Base-by-base conservation (phyloP, 306 rosid species). In the Elaeagnus macrophylla region DNA sequence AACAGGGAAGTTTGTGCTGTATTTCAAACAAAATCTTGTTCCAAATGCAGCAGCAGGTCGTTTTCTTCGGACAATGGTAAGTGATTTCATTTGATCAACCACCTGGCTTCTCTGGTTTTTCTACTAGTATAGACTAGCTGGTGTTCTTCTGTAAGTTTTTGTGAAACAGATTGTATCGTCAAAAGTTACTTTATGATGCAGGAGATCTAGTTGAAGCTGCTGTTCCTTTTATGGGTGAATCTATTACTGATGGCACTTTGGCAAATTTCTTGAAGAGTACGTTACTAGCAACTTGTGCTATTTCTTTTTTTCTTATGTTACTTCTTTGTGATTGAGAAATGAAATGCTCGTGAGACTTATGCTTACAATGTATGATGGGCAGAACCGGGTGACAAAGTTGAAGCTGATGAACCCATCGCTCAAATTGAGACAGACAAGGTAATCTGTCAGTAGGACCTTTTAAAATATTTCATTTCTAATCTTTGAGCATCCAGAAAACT, bases 341-440 rank as follows among this genome's bases (percentile, higher is more conserved):
- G 56, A 46, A 59, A 64, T 63, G 54, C 64, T 37, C 66, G 32
- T 51, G 68, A 50, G 45, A 62, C 43, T 70, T 37, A 37, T 57
- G 54, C 65, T 39, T 68, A 25, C 47, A 48, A 48, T 35, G 32
- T 25, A 16, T 53, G 40, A 54, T 55, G 54, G 44, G 64, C 84
- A 82, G 89, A 78, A 45, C 82, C 84, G 6, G 85, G 84, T 12
- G 89, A 82, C 71, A 73, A 54, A 47, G 82, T 76, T 12, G 63
- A 72, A 59, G 56, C 61, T 57, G 84, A 82, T 14, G 89, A 82
- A 57, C 78, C 78, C 52, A 82, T 82, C 42, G 80, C 84, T 47
- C 84, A 78, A 54, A 82, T 82, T 61, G 84, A 82, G 71, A 82
- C 82, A 3, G 85, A 78, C 38, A 78, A 82, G 89, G 82, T 82